Evolutionary conservation across 306 rosid genomes (phyloP).

Genomic region (Cotoneaster glaucophyllus): DNA sequence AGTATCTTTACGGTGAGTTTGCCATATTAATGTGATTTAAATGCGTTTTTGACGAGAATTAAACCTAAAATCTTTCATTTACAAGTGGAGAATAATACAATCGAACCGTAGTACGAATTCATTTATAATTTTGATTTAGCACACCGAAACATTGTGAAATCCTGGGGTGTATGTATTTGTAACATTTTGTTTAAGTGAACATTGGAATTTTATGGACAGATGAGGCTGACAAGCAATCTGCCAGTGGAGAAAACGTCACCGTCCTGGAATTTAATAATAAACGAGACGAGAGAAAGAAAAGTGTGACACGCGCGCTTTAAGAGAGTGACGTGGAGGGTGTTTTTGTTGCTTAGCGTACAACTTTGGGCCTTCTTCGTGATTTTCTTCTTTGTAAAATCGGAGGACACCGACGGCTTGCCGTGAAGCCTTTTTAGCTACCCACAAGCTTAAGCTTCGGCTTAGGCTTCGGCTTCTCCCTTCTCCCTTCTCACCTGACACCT

Average conservation of each 20-base stretch:
- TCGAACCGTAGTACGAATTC: accelerated
- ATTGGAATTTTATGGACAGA: background rate
- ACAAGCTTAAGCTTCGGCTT: background rate
- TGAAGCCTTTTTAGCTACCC: constrained; percentile 1
- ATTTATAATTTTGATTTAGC: too few relatives aligned
- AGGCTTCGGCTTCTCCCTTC: background rate
- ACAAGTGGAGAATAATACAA: too few relatives aligned
- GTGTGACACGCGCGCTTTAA: constrained; percentile 11
- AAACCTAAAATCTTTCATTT: accelerated
- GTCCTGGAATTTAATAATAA: background rate
- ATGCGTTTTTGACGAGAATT: accelerated
- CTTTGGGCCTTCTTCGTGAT: constrained; percentile 14
- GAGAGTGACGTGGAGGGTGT: constrained; percentile 3
- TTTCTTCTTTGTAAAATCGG: background rate
- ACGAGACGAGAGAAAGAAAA: background rate
- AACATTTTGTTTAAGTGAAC: background rate
- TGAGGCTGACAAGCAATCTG: constrained; percentile 34
- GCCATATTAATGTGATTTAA: too few relatives aligned
- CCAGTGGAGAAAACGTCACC: constrained; percentile 31
- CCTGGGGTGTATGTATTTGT: too few relatives aligned
- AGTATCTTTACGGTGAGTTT: too few relatives aligned
- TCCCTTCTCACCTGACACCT: background rate
- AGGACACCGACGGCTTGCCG: constrained; percentile 38
- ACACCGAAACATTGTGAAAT: too few relatives aligned
- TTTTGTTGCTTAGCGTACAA: constrained; percentile 37